Evolutionary conservation across 2,329 filamentous ascomycete genomes (phyloP).

Genomic region (Didymella keratinophila): DNA sequence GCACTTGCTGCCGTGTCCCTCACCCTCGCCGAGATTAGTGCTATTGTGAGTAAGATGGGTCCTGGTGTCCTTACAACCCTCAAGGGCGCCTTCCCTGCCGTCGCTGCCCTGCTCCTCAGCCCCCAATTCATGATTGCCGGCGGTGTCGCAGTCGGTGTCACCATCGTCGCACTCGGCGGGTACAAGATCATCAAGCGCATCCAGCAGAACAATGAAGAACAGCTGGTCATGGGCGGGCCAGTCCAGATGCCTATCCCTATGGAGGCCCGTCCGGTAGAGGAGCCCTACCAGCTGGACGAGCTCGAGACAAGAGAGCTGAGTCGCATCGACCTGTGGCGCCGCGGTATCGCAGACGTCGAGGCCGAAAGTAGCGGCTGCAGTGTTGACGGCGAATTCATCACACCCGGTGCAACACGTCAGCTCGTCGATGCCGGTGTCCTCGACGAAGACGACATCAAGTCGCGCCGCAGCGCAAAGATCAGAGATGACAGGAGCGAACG

Average conservation of each 20-base stretch:
- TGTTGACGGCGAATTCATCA: constrained; percentile 72
- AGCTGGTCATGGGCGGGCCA: constrained; percentile 24
- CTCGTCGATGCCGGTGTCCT: constrained; percentile 56
- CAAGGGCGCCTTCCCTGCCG: constrained; percentile 82
- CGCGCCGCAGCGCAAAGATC: constrained; percentile 39
- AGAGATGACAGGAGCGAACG: constrained; percentile 33
- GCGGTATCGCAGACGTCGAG: constrained; percentile 67
- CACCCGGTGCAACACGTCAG: constrained; percentile 60
- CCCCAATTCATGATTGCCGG: constrained; percentile 96
- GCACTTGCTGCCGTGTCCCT: constrained; percentile 93
- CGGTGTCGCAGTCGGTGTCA: constrained; percentile 88
- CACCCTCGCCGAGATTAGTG: constrained; percentile 89
- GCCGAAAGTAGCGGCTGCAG: constrained; percentile 64
- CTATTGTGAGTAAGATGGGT: constrained; percentile 81
- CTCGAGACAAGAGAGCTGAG: constrained; percentile 65
- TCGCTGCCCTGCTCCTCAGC: constrained; percentile 84
- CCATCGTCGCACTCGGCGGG: constrained; percentile 92
- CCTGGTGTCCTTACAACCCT: constrained; percentile 78
- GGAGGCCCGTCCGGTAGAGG: constrained; percentile 27
- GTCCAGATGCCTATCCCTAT: constrained; percentile 29
- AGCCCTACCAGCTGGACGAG: constrained; percentile 59
- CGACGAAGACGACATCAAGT: constrained; percentile 58
- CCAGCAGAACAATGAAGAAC: constrained; percentile 54
- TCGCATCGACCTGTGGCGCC: constrained; percentile 68
- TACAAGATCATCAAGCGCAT: constrained; percentile 98